Base-by-base conservation (phyloP, 2,329 filamentous ascomycete genomes). In the Botrytis cinerea region DNA sequence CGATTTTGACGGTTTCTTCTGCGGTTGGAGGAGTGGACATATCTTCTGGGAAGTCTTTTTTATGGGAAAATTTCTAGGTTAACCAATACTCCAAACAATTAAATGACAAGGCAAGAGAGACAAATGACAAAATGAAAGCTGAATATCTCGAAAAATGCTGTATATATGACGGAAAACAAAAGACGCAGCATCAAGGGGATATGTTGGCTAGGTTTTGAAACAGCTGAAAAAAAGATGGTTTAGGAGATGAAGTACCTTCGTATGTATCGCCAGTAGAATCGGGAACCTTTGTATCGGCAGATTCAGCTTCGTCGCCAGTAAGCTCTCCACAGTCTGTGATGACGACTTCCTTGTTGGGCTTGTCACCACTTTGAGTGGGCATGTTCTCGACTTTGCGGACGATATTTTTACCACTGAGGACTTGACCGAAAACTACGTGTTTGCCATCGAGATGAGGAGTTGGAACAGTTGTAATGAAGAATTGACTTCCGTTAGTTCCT, bases 351-450 rank as follows among this genome's bases (percentile, higher is more conserved):
- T 89, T 87, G 69, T 81, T 82, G 43, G 94, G 95, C 84, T 95
- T 95, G 86, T 98, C 96, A 79, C 88, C 88, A 43, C 87, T 84
- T 77, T 91, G 87, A 2, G 93, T 96, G 71, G 87, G 86, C 75
- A 93, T 85, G 83, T 96, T 96, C 85, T 99, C 96, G 80, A 98
- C 91, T 82, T 95, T 91, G 76, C 96, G 92, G 48, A 98, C 89
- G 54, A 98, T 86, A 75, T 93, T 95, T 87, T 98, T 98, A 80
- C 96, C 96, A 75, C 91, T 92, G 80, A 98, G 88, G 73, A 98
- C 95, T 82, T 98, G 92, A 76, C 96, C 96, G 79, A 98, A 99
- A 38, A 99, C 94, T 62, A 98, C 95, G 84, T 98, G 95, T 87
- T 98, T 98, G 82, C 90, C 89, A 82, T 98, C 94, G 48, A 98